phyloP scores from a whole-genome alignment of 805 yeast species.

The Candida sithepensis region DNA sequence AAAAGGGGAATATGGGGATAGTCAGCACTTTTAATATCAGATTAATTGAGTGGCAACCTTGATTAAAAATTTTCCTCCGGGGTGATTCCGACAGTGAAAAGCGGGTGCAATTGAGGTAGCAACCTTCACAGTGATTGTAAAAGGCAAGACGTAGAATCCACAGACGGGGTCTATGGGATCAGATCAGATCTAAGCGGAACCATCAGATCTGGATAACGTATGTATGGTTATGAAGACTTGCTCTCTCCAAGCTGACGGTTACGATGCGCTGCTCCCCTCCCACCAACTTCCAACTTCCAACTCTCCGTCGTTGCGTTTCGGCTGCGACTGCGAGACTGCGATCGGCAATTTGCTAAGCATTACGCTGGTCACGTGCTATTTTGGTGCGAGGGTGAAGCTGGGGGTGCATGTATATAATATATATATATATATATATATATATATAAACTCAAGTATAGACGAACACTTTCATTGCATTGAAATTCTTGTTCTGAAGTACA shows the following conservation, averaged over 20 bases:
- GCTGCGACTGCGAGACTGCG: too few relatives aligned
- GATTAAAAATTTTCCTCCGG: too few relatives aligned
- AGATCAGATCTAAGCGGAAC: background rate
- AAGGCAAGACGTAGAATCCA: background rate
- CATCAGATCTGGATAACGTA: background rate
- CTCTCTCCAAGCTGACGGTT: background rate
- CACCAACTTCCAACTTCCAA: too few relatives aligned
- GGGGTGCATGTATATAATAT: too few relatives aligned
- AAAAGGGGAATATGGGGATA: background rate
- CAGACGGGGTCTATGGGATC: background rate
- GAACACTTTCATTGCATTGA: too few relatives aligned
- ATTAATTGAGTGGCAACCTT: background rate
- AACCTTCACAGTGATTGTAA: background rate
- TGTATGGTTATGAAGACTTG: slow-evolving; percentile 16
- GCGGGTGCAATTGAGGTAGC: background rate
- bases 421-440: background rate
- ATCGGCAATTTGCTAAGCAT: too few relatives aligned
- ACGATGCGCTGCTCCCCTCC: background rate
- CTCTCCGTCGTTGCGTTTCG: too few relatives aligned
- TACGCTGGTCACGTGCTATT: background rate
- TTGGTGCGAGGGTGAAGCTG: background rate
- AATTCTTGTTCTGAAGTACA: too few relatives aligned
- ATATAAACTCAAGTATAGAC: background rate
- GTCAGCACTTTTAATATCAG: background rate
- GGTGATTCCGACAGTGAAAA: background rate